These are phyloP conservation scores for Termitomyces titanicus DNA, from an alignment of 768 basidiomycete species.

Conservation along the genomic window DNA sequence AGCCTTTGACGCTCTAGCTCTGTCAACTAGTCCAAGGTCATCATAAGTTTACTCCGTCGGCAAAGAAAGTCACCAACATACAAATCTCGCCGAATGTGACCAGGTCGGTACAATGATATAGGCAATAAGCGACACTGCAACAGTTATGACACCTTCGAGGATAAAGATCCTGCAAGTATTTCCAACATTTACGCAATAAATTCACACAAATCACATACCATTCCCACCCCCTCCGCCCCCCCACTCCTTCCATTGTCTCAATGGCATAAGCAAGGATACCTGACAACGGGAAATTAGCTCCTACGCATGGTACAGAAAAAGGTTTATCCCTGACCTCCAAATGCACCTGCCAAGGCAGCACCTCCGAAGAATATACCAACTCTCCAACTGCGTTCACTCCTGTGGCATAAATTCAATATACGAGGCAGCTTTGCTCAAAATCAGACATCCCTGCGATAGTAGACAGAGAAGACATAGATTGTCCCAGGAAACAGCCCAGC, in stretches of 20 bases:
- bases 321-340: slow-evolving; percentile 42
- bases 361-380: slow-evolving; percentile 63
- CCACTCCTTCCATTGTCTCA: slow-evolving; percentile 57
- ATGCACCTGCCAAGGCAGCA: slow-evolving; percentile 59
- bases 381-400: slow-evolving; percentile 56
- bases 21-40: slow-evolving; percentile 35
- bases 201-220: slow-evolving; percentile 32
- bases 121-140: slow-evolving; percentile 40
- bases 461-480: slow-evolving; percentile 56
- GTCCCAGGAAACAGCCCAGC: slow-evolving; percentile 61
- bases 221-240: slow-evolving; percentile 58
- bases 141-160: slow-evolving; percentile 51
- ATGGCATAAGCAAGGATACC: slow-evolving; percentile 58
- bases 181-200: neutral
- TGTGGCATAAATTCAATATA: slow-evolving; percentile 15
- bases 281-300: slow-evolving; percentile 11
- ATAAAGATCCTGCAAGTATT: slow-evolving; percentile 50
- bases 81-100: slow-evolving; percentile 55
- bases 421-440: neutral
- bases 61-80: slow-evolving; percentile 22
- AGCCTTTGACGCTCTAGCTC: slow-evolving; percentile 48
- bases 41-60: neutral
- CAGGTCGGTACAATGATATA: slow-evolving; percentile 58
- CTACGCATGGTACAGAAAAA: neutral
- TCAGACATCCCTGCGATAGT: slow-evolving; percentile 39